phyloP scores from a whole-genome alignment of 345 rosid genomes.

The Brassica carinata region DNA sequence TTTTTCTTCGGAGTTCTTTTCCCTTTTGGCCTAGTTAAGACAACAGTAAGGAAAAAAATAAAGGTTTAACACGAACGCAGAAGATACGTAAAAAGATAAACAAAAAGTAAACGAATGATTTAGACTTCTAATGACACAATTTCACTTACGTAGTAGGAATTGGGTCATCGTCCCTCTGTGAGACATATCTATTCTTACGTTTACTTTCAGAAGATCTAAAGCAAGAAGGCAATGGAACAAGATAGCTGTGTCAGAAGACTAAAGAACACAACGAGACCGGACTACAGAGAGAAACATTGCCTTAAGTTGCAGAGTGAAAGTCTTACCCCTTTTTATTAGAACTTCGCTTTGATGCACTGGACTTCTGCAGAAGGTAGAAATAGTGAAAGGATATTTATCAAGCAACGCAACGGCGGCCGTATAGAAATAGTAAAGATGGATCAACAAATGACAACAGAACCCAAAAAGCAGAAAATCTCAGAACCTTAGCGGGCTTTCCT shows the following conservation, averaged over 20 bases:
- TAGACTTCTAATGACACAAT: conserved; percentile 14
- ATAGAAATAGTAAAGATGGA: conserved; percentile 21
- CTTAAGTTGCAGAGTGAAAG: conserved; percentile 8
- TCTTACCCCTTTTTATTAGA: conserved; percentile 52
- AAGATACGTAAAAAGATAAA: not conserved
- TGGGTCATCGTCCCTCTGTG: conserved; percentile 48
- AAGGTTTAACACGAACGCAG: conserved; percentile 13
- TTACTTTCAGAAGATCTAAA: conserved; percentile 61
- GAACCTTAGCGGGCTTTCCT: conserved; percentile 69
- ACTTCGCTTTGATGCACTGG: conserved; percentile 46
- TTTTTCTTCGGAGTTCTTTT: conserved; percentile 87
- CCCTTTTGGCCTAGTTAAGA: conserved; percentile 58
- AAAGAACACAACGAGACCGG: conserved; percentile 2
- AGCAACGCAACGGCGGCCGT: not conserved
- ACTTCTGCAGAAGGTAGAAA: conserved; percentile 54
- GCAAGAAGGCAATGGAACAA: conserved; percentile 18
- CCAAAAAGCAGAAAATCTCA: conserved; percentile 18
- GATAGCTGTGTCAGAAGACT: conserved; percentile 7
- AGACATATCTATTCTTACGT: conserved; percentile 43
- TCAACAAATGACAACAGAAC: conserved; percentile 23
- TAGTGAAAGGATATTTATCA: conserved; percentile 16
- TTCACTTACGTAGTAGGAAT: conserved; percentile 59
- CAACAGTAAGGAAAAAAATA: conserved; percentile 5
- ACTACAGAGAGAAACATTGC: not conserved
- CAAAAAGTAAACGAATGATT: conserved; percentile 1